Evolutionary conservation across 768 basidiomycete genomes (phyloP), one percentile per base, ranked within the genome.

Genomic region (Termitomyces sp.): DNA sequence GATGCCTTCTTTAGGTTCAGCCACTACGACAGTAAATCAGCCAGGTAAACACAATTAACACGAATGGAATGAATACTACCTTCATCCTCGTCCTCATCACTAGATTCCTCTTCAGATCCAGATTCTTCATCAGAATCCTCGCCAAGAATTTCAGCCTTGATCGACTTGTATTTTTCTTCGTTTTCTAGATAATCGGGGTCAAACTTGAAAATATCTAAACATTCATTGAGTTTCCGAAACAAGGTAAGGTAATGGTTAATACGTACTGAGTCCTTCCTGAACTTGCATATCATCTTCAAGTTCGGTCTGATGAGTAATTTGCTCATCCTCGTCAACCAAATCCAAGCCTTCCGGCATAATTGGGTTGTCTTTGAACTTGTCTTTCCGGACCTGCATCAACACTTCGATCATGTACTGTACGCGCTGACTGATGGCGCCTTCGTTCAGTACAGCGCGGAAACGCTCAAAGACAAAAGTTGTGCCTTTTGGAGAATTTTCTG

Each of bases 391-490:
- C 73, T 98, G 97, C 92, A 99, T 98, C 46, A 98, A 79, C 3
- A 98, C 97, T 73, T 98, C 97, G 63, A 99, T 93, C 97, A 98
- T 98, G 73, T 98, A 99, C 68, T 98, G 97, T 28, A 96, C 92
- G 63, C 97, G 85, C 64, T 98, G 94, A 66, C 91, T 94, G 70
- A 99, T 96, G 43, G 81, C 76, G 25, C 94, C 94, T 70, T 98
- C 97, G 71, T 98, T 97, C 34, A 99, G 76, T 9, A 98, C 94
- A 0, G 93, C 92, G 45, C 97, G 88, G 84, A 98, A 98, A 23
- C 95, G 90, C 70, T 98, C 97, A 68, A 87, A 98, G 35, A 97
- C 88, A 37, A 86, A 86, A n/a, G 91, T 89, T 65, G 93, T 97
- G 60, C 92, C 94, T 69, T 95, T 95, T 25, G 96, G 93, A 2